Conservation (phyloP, 371 early-diverging fungal species). For the Mortierella sp. region DNA sequence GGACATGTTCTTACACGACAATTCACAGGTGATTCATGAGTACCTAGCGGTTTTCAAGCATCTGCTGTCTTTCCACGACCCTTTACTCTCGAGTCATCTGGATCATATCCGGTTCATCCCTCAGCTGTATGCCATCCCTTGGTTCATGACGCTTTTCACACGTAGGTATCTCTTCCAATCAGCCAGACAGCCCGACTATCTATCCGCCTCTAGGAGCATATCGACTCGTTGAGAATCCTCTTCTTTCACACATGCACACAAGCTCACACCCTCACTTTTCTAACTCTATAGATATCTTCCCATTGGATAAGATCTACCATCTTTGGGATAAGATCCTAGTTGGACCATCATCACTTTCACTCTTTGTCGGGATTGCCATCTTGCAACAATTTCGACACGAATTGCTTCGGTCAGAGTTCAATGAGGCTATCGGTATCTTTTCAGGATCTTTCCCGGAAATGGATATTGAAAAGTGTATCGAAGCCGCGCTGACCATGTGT, state of each 20-base stretch:
- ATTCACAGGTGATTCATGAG: slow-evolving; percentile 72
- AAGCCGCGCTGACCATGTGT: slow-evolving; percentile 73
- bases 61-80: slow-evolving; percentile 78
- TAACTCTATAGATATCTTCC: slow-evolving; percentile 71
- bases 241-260: neutral
- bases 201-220: no score
- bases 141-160: slow-evolving; percentile 87
- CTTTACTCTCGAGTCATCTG: slow-evolving; percentile 76
- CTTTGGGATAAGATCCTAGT: slow-evolving; percentile 82
- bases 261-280: neutral
- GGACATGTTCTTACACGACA: slow-evolving; percentile 79
- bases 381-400: slow-evolving; percentile 71
- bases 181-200: no score
- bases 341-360: slow-evolving; percentile 70
- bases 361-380: slow-evolving; percentile 80
- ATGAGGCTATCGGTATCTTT: slow-evolving; percentile 71
- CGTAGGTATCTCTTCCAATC: slow-evolving; percentile 66
- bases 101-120: slow-evolving; percentile 73
- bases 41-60: slow-evolving; percentile 74
- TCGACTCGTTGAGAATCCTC: neutral
- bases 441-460: slow-evolving; percentile 76
- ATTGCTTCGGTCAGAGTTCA: slow-evolving; percentile 71
- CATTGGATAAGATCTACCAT: slow-evolving; percentile 80
- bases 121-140: slow-evolving; percentile 84
- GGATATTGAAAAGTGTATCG: slow-evolving; percentile 78